Evolutionary conservation across 2,329 filamentous ascomycete genomes (phyloP).

Genomic region (Magnaporthales sp.): DNA sequence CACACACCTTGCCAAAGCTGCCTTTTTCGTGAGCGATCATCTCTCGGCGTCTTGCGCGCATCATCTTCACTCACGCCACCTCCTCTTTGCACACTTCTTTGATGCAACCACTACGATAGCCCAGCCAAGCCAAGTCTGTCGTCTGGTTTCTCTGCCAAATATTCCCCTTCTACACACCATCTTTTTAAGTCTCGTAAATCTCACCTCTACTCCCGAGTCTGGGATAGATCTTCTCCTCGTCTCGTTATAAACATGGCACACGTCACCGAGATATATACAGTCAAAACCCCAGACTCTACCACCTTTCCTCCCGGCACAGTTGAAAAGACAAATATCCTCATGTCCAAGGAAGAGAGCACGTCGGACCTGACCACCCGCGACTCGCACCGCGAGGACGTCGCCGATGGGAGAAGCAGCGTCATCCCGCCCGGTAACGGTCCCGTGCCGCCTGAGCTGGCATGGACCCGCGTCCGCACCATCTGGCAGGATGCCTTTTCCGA

Average conservation of each 20-base stretch:
- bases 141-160: not conserved
- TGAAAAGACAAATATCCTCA: not conserved
- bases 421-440: not conserved
- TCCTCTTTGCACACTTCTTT: not conserved
- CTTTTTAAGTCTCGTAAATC: not conserved
- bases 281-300: not conserved
- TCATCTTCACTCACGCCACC: not conserved
- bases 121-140: not conserved
- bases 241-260: not conserved
- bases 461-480: conserved; percentile 42
- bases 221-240: not conserved
- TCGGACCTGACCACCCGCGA: not conserved
- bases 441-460: conserved; percentile 18
- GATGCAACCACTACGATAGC: not conserved
- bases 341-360: conserved; percentile 2
- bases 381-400: not conserved
- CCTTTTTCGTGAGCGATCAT: not conserved
- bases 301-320: not conserved
- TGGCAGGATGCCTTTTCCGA: conserved; percentile 55
- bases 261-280: not conserved
- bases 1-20: no score
- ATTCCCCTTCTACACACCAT: not conserved
- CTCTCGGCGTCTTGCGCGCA: not conserved
- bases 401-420: not conserved
- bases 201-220: not conserved